Evolutionary conservation across 1,139 yeast genomes (phyloP), one percentile per base, ranked within the genome.

Genomic region (Kodamaea alishanica): DNA sequence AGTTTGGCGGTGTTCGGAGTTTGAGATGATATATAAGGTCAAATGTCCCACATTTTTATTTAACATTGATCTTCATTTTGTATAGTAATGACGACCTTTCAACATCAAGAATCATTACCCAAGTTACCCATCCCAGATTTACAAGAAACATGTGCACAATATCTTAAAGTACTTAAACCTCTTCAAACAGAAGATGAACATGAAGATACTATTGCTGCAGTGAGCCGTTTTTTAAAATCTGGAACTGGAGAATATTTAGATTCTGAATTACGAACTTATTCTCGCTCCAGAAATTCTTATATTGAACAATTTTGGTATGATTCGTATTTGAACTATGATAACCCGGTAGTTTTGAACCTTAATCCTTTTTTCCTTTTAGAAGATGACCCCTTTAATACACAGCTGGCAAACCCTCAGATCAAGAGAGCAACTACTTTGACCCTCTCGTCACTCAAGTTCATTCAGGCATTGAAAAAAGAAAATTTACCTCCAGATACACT

Each of bases 251-350:
- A 79, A 25, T 69, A 75, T 41, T 70, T 88, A 48, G 87, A 84
- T 49, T 65, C 75, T 26, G 81, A 79, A 51, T 71, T 87, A 34
- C 64, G 79, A 34, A 76, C 76, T 39, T 86, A 84, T 52, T 72
- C 87, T 8, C 69, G 76, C 41, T 63, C 77, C 12, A 69, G 89
- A 49, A 78, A 85, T 39, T 82, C 94, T 7, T 88, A 84, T 60
- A 88, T 88, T 46, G 96, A 88, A 61, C 95, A 88, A 58, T 88
- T 88, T 59, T 88, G 96, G 96, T 87, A 81, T 59, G 96, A 88
- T 56, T 79, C 95, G 2, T 88, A 88, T 60, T 70, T 88, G 47
- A 82, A 81, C 59, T 85, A 85, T 58, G 96, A 88, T 61, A 84
- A 88, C 23, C 95, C 90, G 0, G 95, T 88, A 35, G 96, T 88